Evolutionary conservation across 805 yeast species (phyloP), one percentile per base, ranked within the genome.

Genomic region (Ogataea pini): DNA sequence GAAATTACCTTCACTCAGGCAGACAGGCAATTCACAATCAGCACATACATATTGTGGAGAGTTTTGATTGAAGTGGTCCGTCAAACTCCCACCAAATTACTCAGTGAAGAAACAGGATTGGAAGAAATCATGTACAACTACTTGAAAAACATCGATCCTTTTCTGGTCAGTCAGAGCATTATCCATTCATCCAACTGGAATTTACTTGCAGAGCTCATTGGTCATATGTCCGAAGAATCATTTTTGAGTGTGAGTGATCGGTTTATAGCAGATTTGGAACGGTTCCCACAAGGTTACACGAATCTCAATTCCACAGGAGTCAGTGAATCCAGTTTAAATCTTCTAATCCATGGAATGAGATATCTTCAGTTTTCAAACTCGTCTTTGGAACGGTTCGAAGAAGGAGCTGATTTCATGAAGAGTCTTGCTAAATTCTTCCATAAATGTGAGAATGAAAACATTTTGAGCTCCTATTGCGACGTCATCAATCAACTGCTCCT

Each of bases 41-140:
- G 94, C 49, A 90, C 94, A 16, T 94, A 83, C 65, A 86, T 94
- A 29, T 68, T 94, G 14, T 92, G 97, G 67, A 78, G 99, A 37
- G 98, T 91, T 0, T 73, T 94, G 44, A 87, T 92, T 47, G 98
- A 92, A 62, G 90, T 94, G 10, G 96, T 92, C 16, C 83, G 84
- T 56, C 97, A 92, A 62, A 82, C 95, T 1, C 84, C 96, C 7
- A 72, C 78, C n/a, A 83, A 80, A 9, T 77, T 79, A 0, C 73
- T 84, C 46, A 95, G 91, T 6, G 89, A 82, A 42, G 96, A 88
- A 50, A 72, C 92, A 32, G 85, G 87, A 16, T 72, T 94, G 8
- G 98, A 94, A 65, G 98, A 94, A 57, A 91, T 91, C 44, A 95
- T 92, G 24, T 94, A 89, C 71, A 83, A 89, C 13, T 97, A 94